Evolutionary conservation across 352 stramenopile species (phyloP), one percentile per base, ranked within the genome.

Genomic region (Phytophthora boehmeriae): DNA sequence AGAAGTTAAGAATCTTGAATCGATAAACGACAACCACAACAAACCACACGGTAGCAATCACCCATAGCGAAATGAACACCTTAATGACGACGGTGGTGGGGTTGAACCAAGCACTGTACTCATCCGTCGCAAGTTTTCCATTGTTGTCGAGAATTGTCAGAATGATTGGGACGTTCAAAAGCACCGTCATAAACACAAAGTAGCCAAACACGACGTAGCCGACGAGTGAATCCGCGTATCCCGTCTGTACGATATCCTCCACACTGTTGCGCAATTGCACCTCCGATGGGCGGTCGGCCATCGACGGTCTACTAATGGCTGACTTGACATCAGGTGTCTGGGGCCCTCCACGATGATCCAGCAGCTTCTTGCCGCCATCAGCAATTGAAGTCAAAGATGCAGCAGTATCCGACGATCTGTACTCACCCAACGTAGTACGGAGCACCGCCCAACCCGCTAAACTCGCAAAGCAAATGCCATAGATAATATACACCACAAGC

Each of bases 1-100:
- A 92, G 47, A 86, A 92, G 63, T 92, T 89, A 63, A 74, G 36
- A 5, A 92, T 51, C 32, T 80, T 54, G 4, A 73, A 58, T 14
- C 67, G 59, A 47, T 73, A 79, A 13, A 80, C 53, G 8, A 92
- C 79, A 1, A 88, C 59, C 19, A 66, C 49, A 0, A 65, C 67
- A 41, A 86, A 74, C 76, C 80, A 92, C 5, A 90, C 59, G 2
- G 72, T 65, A 16, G 65, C 56, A 48, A 89, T 70, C 14, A 87
- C 59, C 82, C 82, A 91, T 2, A 78, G 59, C 42, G 71, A 64
- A 47, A 91, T 86, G 47, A 85, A 88, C 11, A 84, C 78, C 55
- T 83, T 75, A 42, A 90, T 84, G 23, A 89, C 57, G 2, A 74
- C 75, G 4, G 76, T 76, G 1, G 64, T 64, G 22, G 71, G 65